These are phyloP conservation scores for Epichloe brachyelytri DNA, from an alignment of 2,329 filamentous ascomycete species.

Conservation along the genomic window DNA sequence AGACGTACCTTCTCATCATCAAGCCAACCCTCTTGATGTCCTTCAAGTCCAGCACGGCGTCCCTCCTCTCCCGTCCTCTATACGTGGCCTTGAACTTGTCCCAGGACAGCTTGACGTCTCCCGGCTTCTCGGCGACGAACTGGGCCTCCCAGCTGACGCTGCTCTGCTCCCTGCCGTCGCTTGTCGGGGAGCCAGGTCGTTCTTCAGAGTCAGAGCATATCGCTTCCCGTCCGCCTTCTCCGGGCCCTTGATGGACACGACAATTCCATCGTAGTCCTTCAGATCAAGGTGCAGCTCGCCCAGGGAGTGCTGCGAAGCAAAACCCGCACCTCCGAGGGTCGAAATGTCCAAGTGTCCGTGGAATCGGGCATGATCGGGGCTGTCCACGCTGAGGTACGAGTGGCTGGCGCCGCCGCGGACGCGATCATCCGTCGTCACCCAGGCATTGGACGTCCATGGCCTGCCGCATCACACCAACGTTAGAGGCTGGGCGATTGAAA, in stretches of 20 bases:
- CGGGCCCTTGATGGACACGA: constrained; percentile 30
- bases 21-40: constrained; percentile 55
- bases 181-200: constrained; percentile 45
- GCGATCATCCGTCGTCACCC: constrained; percentile 60
- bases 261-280: constrained; percentile 46
- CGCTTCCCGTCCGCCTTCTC: constrained; percentile 44
- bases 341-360: constrained; percentile 58
- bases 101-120: constrained; percentile 47
- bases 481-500: background rate
- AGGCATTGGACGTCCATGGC: constrained; percentile 45
- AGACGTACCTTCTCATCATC: constrained; percentile 65
- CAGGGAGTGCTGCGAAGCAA: constrained; percentile 63
- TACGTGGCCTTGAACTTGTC: constrained; percentile 57
- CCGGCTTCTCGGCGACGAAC: constrained; percentile 31
- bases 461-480: constrained; percentile 21
- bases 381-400: constrained; percentile 31
- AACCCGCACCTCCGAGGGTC: constrained; percentile 67
- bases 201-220: constrained; percentile 67
- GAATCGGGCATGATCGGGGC: constrained; percentile 40
- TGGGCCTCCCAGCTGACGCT: constrained; percentile 64
- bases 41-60: constrained; percentile 45
- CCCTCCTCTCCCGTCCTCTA: constrained; percentile 50
- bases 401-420: constrained; percentile 62
- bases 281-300: constrained; percentile 51
- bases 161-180: constrained; percentile 58